phyloP scores from a whole-genome alignment of 768 basidiomycete species.

The Pleurotus platypus region DNA sequence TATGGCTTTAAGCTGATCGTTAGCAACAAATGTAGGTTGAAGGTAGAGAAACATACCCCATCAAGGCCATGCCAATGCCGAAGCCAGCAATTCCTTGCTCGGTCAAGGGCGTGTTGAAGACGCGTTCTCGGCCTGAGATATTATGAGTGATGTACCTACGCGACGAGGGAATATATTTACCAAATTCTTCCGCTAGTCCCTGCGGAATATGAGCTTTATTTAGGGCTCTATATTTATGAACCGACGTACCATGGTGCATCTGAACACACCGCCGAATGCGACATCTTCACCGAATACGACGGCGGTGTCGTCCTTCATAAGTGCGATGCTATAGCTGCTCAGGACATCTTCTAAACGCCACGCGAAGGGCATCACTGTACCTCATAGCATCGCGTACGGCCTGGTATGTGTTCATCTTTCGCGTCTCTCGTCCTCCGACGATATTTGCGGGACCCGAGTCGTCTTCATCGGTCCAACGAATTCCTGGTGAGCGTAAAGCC shows the following conservation, averaged over 20 bases:
- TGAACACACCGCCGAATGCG: constrained; percentile 91
- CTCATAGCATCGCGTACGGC: constrained; percentile 89
- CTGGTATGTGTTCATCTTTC: constrained; percentile 96
- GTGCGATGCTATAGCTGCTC: constrained; percentile 56
- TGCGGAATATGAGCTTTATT: constrained; percentile 19
- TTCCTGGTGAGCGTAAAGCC: constrained; percentile 68
- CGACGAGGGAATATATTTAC: constrained; percentile 34
- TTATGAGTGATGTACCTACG: not conserved
- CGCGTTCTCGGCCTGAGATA: constrained; percentile 73
- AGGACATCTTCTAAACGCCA: not conserved
- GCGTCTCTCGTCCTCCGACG: constrained; percentile 77
- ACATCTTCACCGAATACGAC: constrained; percentile 92
- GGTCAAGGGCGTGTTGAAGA: constrained; percentile 92
- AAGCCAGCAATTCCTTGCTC: constrained; percentile 96
- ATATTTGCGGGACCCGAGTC: constrained; percentile 36
- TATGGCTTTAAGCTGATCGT: constrained; percentile 38
- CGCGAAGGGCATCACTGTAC: constrained; percentile 29
- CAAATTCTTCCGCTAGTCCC: constrained; percentile 92
- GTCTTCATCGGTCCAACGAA: constrained; percentile 70
- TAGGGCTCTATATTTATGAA: constrained; percentile 6
- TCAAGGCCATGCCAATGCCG: constrained; percentile 85
- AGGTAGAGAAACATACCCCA: constrained; percentile 49
- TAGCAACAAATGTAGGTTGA: not conserved
- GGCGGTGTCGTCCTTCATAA: constrained; percentile 81
- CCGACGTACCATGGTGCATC: constrained; percentile 79